Evolutionary conservation across 2,329 filamentous ascomycete genomes (phyloP), one percentile per base, ranked within the genome.

Genomic region (Trichoderma sp.): DNA sequence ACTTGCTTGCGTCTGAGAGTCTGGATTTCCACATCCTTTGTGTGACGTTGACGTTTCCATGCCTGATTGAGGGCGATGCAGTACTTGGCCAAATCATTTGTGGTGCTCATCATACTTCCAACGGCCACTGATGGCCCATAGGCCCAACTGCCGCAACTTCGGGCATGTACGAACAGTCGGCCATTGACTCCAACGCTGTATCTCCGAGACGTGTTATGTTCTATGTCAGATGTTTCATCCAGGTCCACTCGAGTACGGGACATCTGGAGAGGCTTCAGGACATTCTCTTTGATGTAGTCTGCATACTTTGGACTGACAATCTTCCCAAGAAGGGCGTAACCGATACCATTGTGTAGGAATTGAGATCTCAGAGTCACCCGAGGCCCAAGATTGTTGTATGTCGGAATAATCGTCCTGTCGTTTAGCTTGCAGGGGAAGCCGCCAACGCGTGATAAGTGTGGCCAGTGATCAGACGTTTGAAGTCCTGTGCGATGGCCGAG

Each of bases 401-500:
- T 17, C 39, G 15, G 17, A 43, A 43, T 43, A 43, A 43, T 17
- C 39, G 39, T 43, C 15, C 15, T 43, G 39, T 43, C 15, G 39
- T 43, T 43, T 43, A 43, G 1, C 7, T 43, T n/a, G 15, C 15
- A 9, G 15, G 7, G 7, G 15, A 43, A 43, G 15, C 7, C 15
- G 39, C 39, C 39, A 43, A 43, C 15, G 15, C 1, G 1, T 1
- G 0, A 8, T 17, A n/a, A 1, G 15, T 15, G n/a, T 12, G 8
- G 57, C 57, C 30, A 32, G 57, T 59, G 28, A 15, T 66, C 63
- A 34, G 63, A 26, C 20, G n/a, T n/a, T 55, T 66, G 63, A 28
- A 55, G 43, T 17, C 63, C 63, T 36, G 63, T 66, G 20, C 63
- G 63, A n/a, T 66, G 63, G 43, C 63, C 63, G 20, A 66, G 63